Evolutionary conservation across 73 alveolate genomes (phyloP).

Genomic region (Uronychia binucleata): DNA sequence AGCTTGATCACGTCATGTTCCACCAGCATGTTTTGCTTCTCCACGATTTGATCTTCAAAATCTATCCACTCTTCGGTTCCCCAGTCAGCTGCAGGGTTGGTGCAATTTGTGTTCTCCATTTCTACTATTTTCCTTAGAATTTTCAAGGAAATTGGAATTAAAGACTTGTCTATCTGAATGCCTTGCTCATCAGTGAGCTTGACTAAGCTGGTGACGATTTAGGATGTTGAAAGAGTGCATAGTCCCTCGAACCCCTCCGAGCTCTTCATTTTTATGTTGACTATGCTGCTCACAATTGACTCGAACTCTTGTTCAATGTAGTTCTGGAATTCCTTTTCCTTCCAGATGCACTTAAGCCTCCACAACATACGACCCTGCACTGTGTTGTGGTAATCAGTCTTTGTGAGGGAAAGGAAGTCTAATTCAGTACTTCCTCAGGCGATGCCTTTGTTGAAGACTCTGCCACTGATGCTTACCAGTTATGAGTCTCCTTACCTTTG

Average conservation of each 20-base stretch:
- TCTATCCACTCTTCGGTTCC: slow-evolving; percentile 47
- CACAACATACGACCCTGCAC: not conserved
- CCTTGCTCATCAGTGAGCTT: slow-evolving; percentile 25
- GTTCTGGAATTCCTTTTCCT: slow-evolving; percentile 12
- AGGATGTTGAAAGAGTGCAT: slow-evolving; percentile 41
- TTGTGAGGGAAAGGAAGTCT: no score
- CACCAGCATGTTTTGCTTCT: slow-evolving; percentile 37
- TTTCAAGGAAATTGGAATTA: slow-evolving; percentile 2
- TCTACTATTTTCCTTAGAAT: slow-evolving; percentile 1
- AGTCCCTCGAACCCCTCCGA: slow-evolving; percentile 50
- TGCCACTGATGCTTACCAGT: no score
- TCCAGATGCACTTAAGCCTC: not conserved
- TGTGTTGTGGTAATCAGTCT: not conserved
- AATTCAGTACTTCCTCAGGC: no score
- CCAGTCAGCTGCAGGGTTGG: slow-evolving; percentile 13
- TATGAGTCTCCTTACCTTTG: no score
- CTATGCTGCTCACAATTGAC: slow-evolving; percentile 20
- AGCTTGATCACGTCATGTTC: slow-evolving; percentile 32
- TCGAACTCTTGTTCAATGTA: slow-evolving; percentile 51
- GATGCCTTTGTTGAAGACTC: no score
- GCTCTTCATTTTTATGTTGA: slow-evolving; percentile 35
- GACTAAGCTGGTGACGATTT: slow-evolving; percentile 4
- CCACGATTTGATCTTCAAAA: slow-evolving; percentile 38
- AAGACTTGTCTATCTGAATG: not conserved
- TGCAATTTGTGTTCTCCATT: not conserved